A percentile compares a stretch with the other conserved stretches of the same genome.
Evolutionary conservation across 345 rosid genomes (phyloP).

Genomic region (Balakata baccata): DNA sequence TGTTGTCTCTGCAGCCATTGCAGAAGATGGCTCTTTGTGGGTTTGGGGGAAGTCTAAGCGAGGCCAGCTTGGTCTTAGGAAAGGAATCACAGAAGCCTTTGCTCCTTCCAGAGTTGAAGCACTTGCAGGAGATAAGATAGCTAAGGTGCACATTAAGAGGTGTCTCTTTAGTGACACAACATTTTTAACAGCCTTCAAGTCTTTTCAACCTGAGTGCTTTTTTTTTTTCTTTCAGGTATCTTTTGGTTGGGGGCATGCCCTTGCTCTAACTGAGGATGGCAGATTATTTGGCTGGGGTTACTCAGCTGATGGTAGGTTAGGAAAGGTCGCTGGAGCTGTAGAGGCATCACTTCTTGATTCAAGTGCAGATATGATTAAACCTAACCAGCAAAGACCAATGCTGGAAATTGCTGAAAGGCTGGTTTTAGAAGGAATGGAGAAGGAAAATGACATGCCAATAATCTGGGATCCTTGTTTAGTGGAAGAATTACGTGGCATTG

Average conservation of each 20-base stretch:
- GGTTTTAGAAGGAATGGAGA: slow-evolving; percentile 67
- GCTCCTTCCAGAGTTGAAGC: slow-evolving; percentile 60
- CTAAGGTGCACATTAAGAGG: slow-evolving; percentile 50
- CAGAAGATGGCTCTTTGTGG: slow-evolving; percentile 84
- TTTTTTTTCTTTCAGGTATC: slow-evolving; percentile 52
- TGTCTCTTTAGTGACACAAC: slow-evolving; percentile 6
- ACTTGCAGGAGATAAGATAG: slow-evolving; percentile 57
- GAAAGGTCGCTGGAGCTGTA: slow-evolving; percentile 47
- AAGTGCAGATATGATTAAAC: slow-evolving; percentile 10
- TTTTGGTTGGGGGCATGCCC: slow-evolving; percentile 92
- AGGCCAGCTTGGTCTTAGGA: slow-evolving; percentile 95
- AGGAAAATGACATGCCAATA: slow-evolving; percentile 78
- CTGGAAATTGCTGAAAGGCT: slow-evolving; percentile 55
- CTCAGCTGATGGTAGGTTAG: slow-evolving; percentile 83
- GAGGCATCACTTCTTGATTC: slow-evolving; percentile 61
- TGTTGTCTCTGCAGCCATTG: slow-evolving; percentile 73
- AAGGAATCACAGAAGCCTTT: slow-evolving; percentile 46
- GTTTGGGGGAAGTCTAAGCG: slow-evolving; percentile 95
- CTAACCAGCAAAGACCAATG: slow-evolving; percentile 22
- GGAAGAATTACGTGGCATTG: slow-evolving; percentile 48
- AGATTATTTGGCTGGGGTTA: slow-evolving; percentile 91
- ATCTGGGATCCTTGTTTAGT: slow-evolving; percentile 74
- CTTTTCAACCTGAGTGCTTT: background rate
- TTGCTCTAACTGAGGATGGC: slow-evolving; percentile 67
- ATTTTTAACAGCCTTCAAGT: background rate